Conservation (phyloP, 129 eudicot genomes). For the Daucus carota region DNA sequence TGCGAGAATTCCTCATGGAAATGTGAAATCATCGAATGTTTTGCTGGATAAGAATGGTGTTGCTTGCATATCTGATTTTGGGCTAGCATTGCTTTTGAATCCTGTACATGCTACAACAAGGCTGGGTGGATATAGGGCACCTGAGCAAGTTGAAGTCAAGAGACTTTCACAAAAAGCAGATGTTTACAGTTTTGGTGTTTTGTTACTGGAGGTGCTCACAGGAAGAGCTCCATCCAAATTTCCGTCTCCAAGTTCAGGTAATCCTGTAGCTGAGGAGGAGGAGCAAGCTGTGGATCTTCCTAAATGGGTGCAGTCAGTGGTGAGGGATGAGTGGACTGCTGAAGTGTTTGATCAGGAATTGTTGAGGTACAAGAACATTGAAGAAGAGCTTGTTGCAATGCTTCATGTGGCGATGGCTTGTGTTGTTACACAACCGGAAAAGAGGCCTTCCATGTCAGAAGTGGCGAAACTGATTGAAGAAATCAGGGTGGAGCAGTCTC, state of each 20-base stretch:
- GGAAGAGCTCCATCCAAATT: conserved; percentile 58
- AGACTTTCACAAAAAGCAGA: conserved; percentile 83
- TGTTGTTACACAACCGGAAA: conserved; percentile 64
- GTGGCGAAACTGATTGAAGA: conserved; percentile 88
- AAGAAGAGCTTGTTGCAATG: conserved; percentile 88
- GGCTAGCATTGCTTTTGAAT: conserved; percentile 66
- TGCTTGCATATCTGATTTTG: conserved; percentile 92
- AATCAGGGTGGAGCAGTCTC: conserved; percentile 90
- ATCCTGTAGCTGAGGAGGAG: conserved; percentile 34
- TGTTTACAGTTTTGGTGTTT: conserved; percentile 83
- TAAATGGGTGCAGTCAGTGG: conserved; percentile 89
- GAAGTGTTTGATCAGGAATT: conserved; percentile 93
- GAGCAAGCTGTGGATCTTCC: conserved; percentile 62
- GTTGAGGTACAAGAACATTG: conserved; percentile 90
- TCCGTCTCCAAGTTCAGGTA: conserved; percentile 53
- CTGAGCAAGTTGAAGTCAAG: conserved; percentile 77
- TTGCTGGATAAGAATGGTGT: conserved; percentile 80
- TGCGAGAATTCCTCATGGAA: conserved; percentile 91
- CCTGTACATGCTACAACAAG: conserved; percentile 84
- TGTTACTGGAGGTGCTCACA: conserved; percentile 71
- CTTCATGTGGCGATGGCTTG: conserved; percentile 95
- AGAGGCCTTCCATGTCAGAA: conserved; percentile 78
- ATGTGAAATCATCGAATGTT: conserved; percentile 72
- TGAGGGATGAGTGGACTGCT: conserved; percentile 97
- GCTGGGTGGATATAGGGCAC: conserved; percentile 88